Percentiles rank a stretch among this genome's conserved stretches.
These are phyloP conservation scores for Bidens hawaiensis DNA, from an alignment of 140 eudicot species.

Conservation along the genomic window DNA sequence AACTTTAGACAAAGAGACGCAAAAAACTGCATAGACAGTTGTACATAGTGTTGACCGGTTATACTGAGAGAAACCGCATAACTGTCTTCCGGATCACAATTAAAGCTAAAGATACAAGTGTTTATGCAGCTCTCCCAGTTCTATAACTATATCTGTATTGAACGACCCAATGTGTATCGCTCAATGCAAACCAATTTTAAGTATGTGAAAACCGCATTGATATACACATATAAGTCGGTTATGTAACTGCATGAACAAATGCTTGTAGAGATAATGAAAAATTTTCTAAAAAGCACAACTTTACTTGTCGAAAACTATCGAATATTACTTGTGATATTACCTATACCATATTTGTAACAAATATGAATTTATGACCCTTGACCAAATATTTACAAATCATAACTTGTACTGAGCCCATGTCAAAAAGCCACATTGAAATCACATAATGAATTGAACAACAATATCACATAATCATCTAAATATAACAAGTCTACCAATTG, in stretches of 20 bases:
- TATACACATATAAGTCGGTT: background rate
- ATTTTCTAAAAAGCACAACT: background rate
- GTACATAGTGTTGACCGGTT: too few relatives aligned
- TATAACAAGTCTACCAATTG: conserved; percentile 1
- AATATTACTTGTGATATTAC: too few relatives aligned
- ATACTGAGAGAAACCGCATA: too few relatives aligned
- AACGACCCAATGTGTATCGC: background rate
- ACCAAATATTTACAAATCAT: background rate
- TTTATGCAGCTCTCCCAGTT: background rate
- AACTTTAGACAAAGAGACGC: too few relatives aligned
- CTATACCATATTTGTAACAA: background rate
- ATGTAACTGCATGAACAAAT: background rate
- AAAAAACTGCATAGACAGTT: too few relatives aligned
- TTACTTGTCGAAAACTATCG: background rate
- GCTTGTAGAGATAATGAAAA: background rate
- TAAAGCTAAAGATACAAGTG: too few relatives aligned
- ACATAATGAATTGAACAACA: background rate
- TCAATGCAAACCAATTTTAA: background rate
- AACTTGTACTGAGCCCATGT: too few relatives aligned
- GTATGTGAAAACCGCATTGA: background rate
- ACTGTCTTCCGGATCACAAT: too few relatives aligned
- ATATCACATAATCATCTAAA: background rate
- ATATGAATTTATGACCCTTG: background rate
- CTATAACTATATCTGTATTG: background rate
- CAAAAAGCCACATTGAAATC: too few relatives aligned